These are phyloP conservation scores for Abortiporus biennis DNA, from an alignment of 1,284 basidiomycete genomes.

Conservation along the genomic window DNA sequence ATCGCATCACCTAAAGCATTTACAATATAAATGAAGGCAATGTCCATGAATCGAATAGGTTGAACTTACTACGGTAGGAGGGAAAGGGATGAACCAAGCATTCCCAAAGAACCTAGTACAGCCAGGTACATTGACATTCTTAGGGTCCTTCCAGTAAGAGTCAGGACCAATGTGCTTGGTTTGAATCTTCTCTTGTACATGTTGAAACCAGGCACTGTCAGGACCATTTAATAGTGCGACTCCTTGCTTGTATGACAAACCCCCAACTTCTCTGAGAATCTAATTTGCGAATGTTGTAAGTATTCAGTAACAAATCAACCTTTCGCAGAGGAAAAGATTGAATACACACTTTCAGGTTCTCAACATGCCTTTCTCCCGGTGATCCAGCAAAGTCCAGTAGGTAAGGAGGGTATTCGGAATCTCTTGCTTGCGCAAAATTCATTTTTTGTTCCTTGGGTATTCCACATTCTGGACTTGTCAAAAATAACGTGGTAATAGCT, in stretches of 20 bases:
- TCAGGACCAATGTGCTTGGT: constrained; percentile 59
- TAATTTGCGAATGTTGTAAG: too few relatives aligned
- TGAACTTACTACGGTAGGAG: constrained; percentile 57
- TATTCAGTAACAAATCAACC: background rate
- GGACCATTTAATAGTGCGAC: constrained; percentile 40
- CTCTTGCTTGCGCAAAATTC: constrained; percentile 50
- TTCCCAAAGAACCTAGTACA: constrained; percentile 62
- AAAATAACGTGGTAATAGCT: constrained; percentile 61
- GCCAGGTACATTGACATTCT: constrained; percentile 22
- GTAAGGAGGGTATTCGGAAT: constrained; percentile 67
- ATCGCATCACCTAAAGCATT: constrained; percentile 53
- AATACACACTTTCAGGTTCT: constrained; percentile 67
- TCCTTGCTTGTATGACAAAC: constrained; percentile 44
- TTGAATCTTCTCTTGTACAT: constrained; percentile 48
- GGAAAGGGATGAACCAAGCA: constrained; percentile 77
- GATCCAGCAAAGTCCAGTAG: constrained; percentile 63
- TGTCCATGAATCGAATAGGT: background rate
- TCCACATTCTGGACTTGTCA: constrained; percentile 52
- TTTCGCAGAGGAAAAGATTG: background rate
- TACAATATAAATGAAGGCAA: background rate
- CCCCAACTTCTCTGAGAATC: constrained; percentile 69
- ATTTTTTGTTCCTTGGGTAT: constrained; percentile 61
- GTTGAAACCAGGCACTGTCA: constrained; percentile 38
- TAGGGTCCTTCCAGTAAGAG: constrained; percentile 52
- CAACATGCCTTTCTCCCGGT: constrained; percentile 70